A percentile compares a stretch with the other conserved stretches of the same genome.
Evolutionary conservation across 228 moss, liverwort and hornwort species (phyloP).

Genomic region (Sphagnum magellanicum): DNA sequence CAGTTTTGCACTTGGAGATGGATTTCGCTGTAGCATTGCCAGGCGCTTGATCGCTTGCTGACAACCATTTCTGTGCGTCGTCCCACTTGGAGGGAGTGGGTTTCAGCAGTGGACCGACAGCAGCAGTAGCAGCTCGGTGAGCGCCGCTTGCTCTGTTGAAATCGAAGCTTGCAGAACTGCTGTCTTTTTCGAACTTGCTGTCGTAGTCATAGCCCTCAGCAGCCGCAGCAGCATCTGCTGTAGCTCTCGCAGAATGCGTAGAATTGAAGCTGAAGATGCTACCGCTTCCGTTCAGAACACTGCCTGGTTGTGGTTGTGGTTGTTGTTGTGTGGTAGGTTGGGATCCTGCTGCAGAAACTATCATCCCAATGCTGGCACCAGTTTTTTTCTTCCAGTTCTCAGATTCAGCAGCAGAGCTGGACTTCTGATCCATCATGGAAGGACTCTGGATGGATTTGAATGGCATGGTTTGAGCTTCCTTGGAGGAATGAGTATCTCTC

Average conservation of each 20-base stretch:
- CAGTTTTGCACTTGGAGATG: too few species aligned
- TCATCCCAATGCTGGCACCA: constrained; percentile 12
- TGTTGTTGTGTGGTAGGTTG: constrained; percentile 3
- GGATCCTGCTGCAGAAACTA: not conserved
- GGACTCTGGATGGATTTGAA: constrained; percentile 54
- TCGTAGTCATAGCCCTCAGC: constrained; percentile 67
- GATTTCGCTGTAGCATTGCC: too few species aligned
- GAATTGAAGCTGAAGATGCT: constrained; percentile 78
- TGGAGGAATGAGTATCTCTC: constrained; percentile 55
- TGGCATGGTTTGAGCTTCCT: constrained; percentile 17
- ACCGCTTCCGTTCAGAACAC: constrained; percentile 30
- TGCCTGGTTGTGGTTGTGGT: constrained; percentile 8
- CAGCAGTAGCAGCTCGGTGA: constrained; percentile 21
- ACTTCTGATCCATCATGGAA: constrained; percentile 4
- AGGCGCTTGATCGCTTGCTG: constrained; percentile 33
- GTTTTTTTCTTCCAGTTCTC: constrained; percentile 56
- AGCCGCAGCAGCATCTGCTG: constrained; percentile 6
- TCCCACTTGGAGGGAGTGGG: constrained; percentile 96
- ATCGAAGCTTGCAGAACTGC: constrained; percentile 77
- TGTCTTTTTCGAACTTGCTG: constrained; percentile 63
- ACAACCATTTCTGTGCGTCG: constrained; percentile 94
- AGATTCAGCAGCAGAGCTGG: not conserved
- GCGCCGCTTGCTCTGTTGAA: constrained; percentile 54
- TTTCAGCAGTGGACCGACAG: constrained; percentile 54
- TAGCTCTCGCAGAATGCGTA: constrained; percentile 45